phyloP scores from a whole-genome alignment of 768 basidiomycete genomes.

The Hydnomerulius pinastri region DNA sequence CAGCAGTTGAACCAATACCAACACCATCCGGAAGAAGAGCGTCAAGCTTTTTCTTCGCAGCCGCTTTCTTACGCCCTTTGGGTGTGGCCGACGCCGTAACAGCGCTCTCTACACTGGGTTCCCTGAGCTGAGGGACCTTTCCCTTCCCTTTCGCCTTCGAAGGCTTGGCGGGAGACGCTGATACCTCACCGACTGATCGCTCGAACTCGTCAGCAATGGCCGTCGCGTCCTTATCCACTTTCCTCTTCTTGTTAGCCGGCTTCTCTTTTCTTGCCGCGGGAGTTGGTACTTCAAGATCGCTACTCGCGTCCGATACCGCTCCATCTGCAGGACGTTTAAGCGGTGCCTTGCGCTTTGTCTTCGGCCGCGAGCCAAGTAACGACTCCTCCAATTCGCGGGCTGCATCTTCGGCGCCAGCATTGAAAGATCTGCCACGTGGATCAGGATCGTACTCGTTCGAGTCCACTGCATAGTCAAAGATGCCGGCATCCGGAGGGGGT shows the following conservation, averaged over 20 bases:
- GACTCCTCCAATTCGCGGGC: constrained; percentile 60
- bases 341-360: constrained; percentile 44
- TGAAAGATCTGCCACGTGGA: constrained; percentile 23
- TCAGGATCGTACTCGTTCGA: constrained; percentile 23
- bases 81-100: constrained; percentile 40
- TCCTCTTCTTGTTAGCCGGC: constrained; percentile 62
- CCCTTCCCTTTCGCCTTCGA: constrained; percentile 52
- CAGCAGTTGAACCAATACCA: constrained; percentile 50
- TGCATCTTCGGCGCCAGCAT: constrained; percentile 51
- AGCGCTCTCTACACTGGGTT: constrained; percentile 60
- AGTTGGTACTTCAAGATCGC: constrained; percentile 50
- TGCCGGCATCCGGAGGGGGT: constrained; percentile 33
- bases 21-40: constrained; percentile 51
- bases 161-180: constrained; percentile 37
- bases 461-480: constrained; percentile 32
- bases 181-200: constrained; percentile 39
- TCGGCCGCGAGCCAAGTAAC: constrained; percentile 41
- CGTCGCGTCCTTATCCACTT: constrained; percentile 47
- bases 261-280: constrained; percentile 38
- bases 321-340: constrained; percentile 53
- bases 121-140: constrained; percentile 48
- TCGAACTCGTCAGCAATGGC: constrained; percentile 52
- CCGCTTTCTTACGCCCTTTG: constrained; percentile 58
- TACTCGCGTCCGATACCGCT: constrained; percentile 57
- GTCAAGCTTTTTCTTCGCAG: constrained; percentile 58